Evolutionary conservation across 805 yeast species (phyloP).

Genomic region (Lipomyces starkeyi): DNA sequence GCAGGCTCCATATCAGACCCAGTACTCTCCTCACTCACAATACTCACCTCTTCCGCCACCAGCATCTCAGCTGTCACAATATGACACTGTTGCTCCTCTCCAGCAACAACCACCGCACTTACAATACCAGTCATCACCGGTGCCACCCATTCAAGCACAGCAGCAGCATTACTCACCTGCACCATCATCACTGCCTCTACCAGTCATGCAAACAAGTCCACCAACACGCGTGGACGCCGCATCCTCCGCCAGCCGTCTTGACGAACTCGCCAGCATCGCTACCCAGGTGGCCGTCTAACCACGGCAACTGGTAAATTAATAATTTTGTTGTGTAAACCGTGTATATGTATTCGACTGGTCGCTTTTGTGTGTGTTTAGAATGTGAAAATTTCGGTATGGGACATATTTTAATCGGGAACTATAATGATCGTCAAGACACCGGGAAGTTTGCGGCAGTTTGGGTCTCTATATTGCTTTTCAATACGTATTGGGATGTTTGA

Average conservation of each 20-base stretch:
- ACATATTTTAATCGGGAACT: background rate
- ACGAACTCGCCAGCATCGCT: conserved; percentile 22
- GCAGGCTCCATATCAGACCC: background rate
- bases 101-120: background rate
- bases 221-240: background rate
- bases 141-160: background rate
- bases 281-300: conserved; percentile 15
- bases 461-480: background rate
- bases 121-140: background rate
- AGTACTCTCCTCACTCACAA: background rate
- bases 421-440: background rate
- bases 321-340: background rate
- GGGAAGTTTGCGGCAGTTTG: background rate
- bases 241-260: conserved; percentile 17
- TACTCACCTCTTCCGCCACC: background rate
- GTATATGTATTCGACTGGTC: background rate
- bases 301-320: too few species aligned
- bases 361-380: background rate
- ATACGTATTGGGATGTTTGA: background rate
- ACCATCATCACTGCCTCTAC: conserved; percentile 4
- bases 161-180: conserved; percentile 6
- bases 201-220: conserved; percentile 3
- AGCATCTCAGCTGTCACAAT: background rate
- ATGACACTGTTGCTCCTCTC: background rate
- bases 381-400: background rate